Evolutionary conservation across 257 asterid species (phyloP), one percentile per base, ranked within the genome.

Genomic region (Penstemon barbatus): DNA sequence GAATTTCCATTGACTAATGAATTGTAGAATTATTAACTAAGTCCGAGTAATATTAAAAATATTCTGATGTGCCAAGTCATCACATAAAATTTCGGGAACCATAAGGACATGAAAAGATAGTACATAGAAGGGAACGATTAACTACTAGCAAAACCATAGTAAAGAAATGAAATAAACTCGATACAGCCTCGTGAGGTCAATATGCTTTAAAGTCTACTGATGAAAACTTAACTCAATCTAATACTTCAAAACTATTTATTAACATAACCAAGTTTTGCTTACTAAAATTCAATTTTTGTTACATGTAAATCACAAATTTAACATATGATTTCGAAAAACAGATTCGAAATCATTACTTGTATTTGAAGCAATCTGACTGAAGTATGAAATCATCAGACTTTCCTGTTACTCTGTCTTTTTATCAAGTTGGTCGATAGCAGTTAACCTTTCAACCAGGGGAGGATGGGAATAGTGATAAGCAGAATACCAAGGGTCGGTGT

Each of bases 391-490:
- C 0, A 70, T 12, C 58, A 42, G 62, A 3, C 5, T 38, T 61
- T 41, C 33, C 13, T 52, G 36, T 83, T 85, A 92, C 71, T 89
- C 88, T 0, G 86, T 69, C 89, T 92, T 92, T 70, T 92, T 92
- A 25, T 85, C 91, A n/a, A 85, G 52, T 74, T 76, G 73, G 43
- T 92, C 98, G 12, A 92, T 82, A 12, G 97, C 97, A 45, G 95
- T 87, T 80, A 93, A 74, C 71, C 99, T 85, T 68, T 93, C 99
- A 11, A 93, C 97, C 25, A 93, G 82, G 8, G 96, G 99, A 72
- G 99, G 99, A 75, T 93, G 99, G 15, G 99, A 93, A 66, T 88
- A 87, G 78, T 93, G 97, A 79, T 93, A 93, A 33, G 99, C 99
- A 3, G 99, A 93, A 75, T 90, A 90, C 97, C 96, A 90, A 51